Conservation (phyloP, 805 yeast species). For the Sugiyamaella americana region DNA sequence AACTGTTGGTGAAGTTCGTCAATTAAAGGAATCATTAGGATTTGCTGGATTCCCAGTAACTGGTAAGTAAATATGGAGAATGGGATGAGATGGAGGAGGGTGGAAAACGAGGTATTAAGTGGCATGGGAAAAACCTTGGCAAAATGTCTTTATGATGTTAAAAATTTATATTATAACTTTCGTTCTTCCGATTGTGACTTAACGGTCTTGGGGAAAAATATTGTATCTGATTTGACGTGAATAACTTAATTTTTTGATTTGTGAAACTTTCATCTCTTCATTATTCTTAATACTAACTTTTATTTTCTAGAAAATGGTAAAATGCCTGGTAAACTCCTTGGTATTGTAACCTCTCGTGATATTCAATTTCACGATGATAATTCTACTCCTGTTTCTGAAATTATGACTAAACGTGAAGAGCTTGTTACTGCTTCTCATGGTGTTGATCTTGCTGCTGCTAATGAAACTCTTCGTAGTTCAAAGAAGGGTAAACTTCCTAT, state of each 20-base stretch:
- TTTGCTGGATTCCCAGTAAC: constrained; percentile 99
- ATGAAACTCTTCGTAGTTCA: constrained; percentile 80
- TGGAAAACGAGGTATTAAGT: no score
- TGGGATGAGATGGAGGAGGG: no score
- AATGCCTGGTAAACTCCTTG: constrained; percentile 82
- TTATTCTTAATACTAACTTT: constrained; percentile 24
- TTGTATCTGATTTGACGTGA: constrained; percentile 6
- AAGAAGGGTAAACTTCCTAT: constrained; percentile 98
- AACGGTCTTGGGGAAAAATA: constrained; percentile 88
- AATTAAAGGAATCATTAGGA: constrained; percentile 66
- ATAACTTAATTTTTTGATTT: constrained; percentile 2
- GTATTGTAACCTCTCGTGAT: constrained; percentile 96
- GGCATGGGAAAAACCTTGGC: neutral
- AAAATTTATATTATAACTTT: constrained; percentile 65
- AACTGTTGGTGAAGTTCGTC: constrained; percentile 77
- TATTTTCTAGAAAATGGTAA: constrained; percentile 64
- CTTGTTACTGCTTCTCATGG: constrained; percentile 69
- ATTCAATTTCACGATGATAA: constrained; percentile 86
- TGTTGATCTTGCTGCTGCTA: constrained; percentile 76
- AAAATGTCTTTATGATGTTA: constrained; percentile 5
- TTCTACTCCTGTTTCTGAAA: constrained; percentile 53
- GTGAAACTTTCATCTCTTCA: no score
- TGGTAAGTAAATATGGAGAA: constrained; percentile 77
- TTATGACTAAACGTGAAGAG: constrained; percentile 73
- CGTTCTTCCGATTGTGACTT: constrained; percentile 99